These are phyloP conservation scores for Sequoiadendron giganteum DNA, from an alignment of 75 land plant genomes.

Conservation along the genomic window DNA sequence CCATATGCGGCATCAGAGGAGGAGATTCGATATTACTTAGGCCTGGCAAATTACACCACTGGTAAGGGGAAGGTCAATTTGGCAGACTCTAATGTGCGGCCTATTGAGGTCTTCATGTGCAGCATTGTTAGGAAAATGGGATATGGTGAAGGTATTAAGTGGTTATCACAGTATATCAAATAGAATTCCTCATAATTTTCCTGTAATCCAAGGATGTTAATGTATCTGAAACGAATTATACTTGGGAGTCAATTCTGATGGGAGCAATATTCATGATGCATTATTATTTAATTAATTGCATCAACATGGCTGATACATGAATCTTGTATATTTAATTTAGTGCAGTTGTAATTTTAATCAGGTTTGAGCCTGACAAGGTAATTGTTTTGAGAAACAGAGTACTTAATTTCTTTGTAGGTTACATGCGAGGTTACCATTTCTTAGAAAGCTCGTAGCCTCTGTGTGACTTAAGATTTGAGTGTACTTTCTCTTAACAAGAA, in stretches of 20 bases:
- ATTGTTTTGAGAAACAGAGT: neutral
- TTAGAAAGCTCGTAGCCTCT: neutral
- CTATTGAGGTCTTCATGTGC: slow-evolving; percentile 89
- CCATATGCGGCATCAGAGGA: slow-evolving; percentile 83
- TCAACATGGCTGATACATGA: neutral
- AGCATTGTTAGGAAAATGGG: slow-evolving; percentile 86
- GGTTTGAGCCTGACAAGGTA: slow-evolving; percentile 3
- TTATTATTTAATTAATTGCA: neutral
- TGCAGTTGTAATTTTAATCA: neutral
- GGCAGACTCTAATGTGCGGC: slow-evolving; percentile 55
- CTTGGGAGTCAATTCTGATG: neutral
- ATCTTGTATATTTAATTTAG: neutral
- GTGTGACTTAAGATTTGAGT: neutral
- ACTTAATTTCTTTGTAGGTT: neutral
- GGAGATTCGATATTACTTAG: slow-evolving; percentile 59
- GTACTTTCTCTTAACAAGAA: neutral
- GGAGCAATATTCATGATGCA: neutral
- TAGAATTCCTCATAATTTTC: slow-evolving; percentile 10
- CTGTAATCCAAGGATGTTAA: neutral
- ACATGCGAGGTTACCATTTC: neutral
- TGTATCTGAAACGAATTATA: neutral
- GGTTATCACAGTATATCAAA: slow-evolving; percentile 81
- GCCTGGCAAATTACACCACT: slow-evolving; percentile 70
- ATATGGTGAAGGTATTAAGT: slow-evolving; percentile 73
- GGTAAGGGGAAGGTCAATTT: slow-evolving; percentile 78